Base-by-base conservation (phyloP, 164 flowering plant genomes). In the Stephania japonica region DNA sequence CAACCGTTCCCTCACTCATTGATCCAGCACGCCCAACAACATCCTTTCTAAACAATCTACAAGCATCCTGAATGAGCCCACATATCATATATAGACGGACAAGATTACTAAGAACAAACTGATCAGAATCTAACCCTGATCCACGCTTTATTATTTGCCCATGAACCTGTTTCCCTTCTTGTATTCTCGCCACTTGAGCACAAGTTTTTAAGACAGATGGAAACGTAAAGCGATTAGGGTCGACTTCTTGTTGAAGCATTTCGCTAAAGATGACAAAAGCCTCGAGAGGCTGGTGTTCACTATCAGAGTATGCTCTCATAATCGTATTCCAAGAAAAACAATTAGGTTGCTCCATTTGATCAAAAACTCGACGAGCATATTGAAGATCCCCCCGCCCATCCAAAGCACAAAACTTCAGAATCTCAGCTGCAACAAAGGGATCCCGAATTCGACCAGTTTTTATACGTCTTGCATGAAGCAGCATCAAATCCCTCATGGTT, bases 311-410 rank as follows among this genome's bases (percentile, higher is more conserved):
- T n/a, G 84, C 84, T 76, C 87, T 80, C 27, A 87, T 84, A 21
- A 87, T 75, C 71, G 91, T 86, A 77, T 87, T 87, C 68, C 75
- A 87, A 66, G 88, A 85, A 56, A 86, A 87, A 78, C 87, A 83
- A 72, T 86, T 87, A 21, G 83, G 85, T 42, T 75, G 68, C 32
- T 26, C 72, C 84, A 86, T 87, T 19, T 68, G 73, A 70, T 32
- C 47, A 68, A 87, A 86, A 16, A 87, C 49, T 44, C 44, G 65
- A 32, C 72, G 78, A 12, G 89, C 87, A 56, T 84, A 85, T 0
- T 61, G 38, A 19, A 83, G 69, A 69, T 83, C 78, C 26, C 81
- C 80, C 65, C 67, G 72, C 26, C 25, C 43, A 32, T 83, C 75
- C 19, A 82, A 72, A 27, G 84, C 81, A 75, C 76, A 75, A 72